These are phyloP conservation scores for Cylindricascospora bacillispora DNA, from an alignment of 1,139 yeast species.

Conservation along the genomic window DNA sequence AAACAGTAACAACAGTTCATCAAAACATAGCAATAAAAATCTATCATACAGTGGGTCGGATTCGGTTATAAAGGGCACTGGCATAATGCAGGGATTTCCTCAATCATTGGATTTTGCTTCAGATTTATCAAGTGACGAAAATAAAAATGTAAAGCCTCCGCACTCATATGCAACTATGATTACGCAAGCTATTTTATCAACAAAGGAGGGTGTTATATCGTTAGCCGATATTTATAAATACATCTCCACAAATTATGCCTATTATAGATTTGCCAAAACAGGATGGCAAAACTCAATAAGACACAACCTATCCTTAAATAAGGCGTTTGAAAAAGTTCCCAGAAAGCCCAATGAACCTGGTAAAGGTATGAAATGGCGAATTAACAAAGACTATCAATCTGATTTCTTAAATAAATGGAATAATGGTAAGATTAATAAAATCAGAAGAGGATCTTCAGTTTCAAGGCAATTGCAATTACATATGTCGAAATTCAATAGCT, in stretches of 20 bases:
- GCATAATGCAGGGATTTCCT: conserved; percentile 14
- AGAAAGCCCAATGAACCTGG: conserved; percentile 95
- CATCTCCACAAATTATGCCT: conserved; percentile 80
- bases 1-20: background rate
- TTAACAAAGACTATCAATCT: conserved; percentile 67
- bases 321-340: conserved; percentile 90
- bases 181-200: conserved; percentile 87
- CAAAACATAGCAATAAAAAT: background rate
- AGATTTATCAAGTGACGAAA: conserved; percentile 68
- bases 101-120: conserved; percentile 22
- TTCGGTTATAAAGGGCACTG: conserved; percentile 1
- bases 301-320: conserved; percentile 68
- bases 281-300: conserved; percentile 91
- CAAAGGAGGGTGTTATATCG: conserved; percentile 78
- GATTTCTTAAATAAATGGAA: conserved; percentile 74
- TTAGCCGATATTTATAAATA: conserved; percentile 84
- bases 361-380: conserved; percentile 99
- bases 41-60: background rate
- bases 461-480: conserved; percentile 68
- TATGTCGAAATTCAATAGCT: conserved; percentile 53
- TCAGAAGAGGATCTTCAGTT: conserved; percentile 69
- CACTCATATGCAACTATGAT: conserved; percentile 97
- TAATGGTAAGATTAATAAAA: conserved; percentile 58
- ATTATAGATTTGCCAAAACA: conserved; percentile 82
- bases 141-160: conserved; percentile 91